Evolutionary conservation across 371 early-diverging fungal genomes (phyloP).

Genomic region (Gilbertella persicaria): DNA sequence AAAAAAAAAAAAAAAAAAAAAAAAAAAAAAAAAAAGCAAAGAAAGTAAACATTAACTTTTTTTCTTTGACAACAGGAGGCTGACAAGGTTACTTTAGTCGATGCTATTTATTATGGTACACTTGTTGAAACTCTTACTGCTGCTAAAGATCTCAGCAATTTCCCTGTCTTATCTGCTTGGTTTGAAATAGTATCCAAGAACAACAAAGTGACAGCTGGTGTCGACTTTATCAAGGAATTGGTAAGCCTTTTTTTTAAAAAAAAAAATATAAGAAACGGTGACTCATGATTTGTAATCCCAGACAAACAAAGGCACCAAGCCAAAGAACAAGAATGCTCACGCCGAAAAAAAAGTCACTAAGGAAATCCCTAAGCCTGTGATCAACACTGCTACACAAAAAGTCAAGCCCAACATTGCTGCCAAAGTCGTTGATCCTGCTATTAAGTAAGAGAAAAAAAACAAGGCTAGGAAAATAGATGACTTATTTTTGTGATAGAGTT

Average conservation of each 20-base stretch:
- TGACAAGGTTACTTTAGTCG: constrained; percentile 28
- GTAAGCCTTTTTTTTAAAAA: constrained; percentile 5
- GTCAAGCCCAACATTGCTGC: constrained; percentile 22
- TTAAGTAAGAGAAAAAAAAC: constrained; percentile 23
- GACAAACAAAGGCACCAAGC: constrained; percentile 34
- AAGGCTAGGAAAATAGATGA: background rate
- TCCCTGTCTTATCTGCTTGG: constrained; percentile 39
- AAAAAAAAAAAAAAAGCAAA: no score
- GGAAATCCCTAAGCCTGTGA: constrained; percentile 23
- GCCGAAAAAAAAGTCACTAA: constrained; percentile 30
- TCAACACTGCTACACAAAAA: constrained; percentile 43
- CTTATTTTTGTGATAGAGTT: constrained; percentile 27
- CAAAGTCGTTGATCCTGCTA: constrained; percentile 14
- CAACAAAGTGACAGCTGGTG: constrained; percentile 22
- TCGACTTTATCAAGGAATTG: constrained; percentile 33
- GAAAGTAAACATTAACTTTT: background rate
- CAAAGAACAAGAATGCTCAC: constrained; percentile 36
- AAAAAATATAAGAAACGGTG: constrained; percentile 2
- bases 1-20: no score
- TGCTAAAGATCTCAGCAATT: constrained; percentile 29
- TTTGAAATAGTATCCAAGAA: constrained; percentile 31
- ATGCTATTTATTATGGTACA: constrained; percentile 41
- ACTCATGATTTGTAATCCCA: constrained; percentile 12
- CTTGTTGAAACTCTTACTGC: constrained; percentile 34
- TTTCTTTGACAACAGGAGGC: constrained; percentile 21